Conservation (phyloP, 2,329 filamentous ascomycete genomes). For the Alternaria conjuncta region DNA sequence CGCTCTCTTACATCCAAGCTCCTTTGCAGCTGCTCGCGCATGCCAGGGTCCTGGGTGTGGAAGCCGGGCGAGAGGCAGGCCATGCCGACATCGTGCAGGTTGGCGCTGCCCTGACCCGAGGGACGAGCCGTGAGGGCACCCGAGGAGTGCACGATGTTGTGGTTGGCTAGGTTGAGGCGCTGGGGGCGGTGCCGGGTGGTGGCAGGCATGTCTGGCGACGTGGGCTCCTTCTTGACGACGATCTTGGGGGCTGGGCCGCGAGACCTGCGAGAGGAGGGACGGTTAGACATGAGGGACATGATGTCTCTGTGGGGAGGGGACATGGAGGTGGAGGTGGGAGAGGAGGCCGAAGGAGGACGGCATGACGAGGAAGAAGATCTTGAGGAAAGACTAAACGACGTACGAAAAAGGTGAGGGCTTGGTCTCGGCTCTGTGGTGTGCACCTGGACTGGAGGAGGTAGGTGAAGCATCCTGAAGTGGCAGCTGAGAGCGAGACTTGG, state of each 20-base stretch:
- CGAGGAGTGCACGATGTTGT: conserved; percentile 51
- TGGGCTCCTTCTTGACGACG: conserved; percentile 93
- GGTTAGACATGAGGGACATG: conserved; percentile 38
- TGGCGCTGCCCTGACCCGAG: conserved; percentile 71
- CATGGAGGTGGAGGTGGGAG: conserved; percentile 30
- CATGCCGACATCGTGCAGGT: conserved; percentile 89
- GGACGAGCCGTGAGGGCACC: conserved; percentile 68
- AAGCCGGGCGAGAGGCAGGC: conserved; percentile 96
- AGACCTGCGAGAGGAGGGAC: conserved; percentile 57
- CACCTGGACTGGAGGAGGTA: conserved; percentile 48
- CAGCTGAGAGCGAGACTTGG: conserved; percentile 46
- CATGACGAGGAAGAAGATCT: conserved; percentile 33
- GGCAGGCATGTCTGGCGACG: conserved; percentile 79
- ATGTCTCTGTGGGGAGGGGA: conserved; percentile 33
- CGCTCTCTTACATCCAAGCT: conserved; percentile 93
- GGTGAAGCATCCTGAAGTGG: conserved; percentile 49
- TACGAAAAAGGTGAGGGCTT: conserved; percentile 62
- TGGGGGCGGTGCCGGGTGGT: conserved; percentile 77
- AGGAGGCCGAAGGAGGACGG: conserved; percentile 31
- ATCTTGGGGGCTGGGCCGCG: conserved; percentile 73
- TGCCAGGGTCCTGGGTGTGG: conserved; percentile 92
- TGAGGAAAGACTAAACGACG: conserved; percentile 44
- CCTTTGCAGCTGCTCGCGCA: conserved; percentile 93
- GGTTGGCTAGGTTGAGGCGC: conserved; percentile 75
- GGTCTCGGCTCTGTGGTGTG: conserved; percentile 53